Percentiles rank a stretch among this genome's conserved stretches.
These are phyloP conservation scores for Raphanus sativus DNA, from an alignment of 345 rosid species.

Conservation along the genomic window DNA sequence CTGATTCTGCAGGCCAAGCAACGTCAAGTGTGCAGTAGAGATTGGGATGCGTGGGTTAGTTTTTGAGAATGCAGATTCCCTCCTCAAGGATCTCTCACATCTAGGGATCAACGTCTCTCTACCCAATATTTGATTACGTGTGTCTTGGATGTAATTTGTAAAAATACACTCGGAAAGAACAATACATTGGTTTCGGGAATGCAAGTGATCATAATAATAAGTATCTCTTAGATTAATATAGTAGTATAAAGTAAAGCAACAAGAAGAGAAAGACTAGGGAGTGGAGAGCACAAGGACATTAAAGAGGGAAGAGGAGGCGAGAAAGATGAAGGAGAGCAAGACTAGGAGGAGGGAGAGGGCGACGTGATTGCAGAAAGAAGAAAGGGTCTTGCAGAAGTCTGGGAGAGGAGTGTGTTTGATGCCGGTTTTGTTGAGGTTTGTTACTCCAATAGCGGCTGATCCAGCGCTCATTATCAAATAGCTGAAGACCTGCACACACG, in stretches of 20 bases:
- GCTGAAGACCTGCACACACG: slow-evolving; percentile 53
- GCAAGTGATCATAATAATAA: slow-evolving; percentile 5
- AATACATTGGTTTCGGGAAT: slow-evolving; percentile 1
- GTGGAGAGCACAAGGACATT: slow-evolving; percentile 60
- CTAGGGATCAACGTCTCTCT: slow-evolving; percentile 51
- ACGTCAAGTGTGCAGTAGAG: slow-evolving; percentile 70
- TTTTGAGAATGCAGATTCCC: slow-evolving; percentile 57
- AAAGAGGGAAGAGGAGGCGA: slow-evolving; percentile 59
- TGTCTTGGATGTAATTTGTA: slow-evolving; percentile 8
- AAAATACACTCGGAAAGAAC: not conserved
- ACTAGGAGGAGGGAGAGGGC: slow-evolving; percentile 67
- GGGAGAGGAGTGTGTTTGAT: slow-evolving; percentile 72
- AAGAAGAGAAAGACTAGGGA: slow-evolving; percentile 17
- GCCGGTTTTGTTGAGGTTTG: slow-evolving; percentile 79
- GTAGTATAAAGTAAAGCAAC: slow-evolving; percentile 8
- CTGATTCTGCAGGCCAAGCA: slow-evolving; percentile 50
- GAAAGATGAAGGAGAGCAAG: slow-evolving; percentile 56
- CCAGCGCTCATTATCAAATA: slow-evolving; percentile 71
- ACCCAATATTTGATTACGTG: slow-evolving; percentile 10
- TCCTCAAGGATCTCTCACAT: slow-evolving; percentile 49
- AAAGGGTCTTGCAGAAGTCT: slow-evolving; percentile 75
- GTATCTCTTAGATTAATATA: not conserved
- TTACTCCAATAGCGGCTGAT: slow-evolving; percentile 75
- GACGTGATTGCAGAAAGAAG: slow-evolving; percentile 70
- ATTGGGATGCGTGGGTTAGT: slow-evolving; percentile 69